A percentile compares a stretch with the other conserved stretches of the same genome.
phyloP scores from a whole-genome alignment of 768 basidiomycete species.

The Amanita rubescens region DNA sequence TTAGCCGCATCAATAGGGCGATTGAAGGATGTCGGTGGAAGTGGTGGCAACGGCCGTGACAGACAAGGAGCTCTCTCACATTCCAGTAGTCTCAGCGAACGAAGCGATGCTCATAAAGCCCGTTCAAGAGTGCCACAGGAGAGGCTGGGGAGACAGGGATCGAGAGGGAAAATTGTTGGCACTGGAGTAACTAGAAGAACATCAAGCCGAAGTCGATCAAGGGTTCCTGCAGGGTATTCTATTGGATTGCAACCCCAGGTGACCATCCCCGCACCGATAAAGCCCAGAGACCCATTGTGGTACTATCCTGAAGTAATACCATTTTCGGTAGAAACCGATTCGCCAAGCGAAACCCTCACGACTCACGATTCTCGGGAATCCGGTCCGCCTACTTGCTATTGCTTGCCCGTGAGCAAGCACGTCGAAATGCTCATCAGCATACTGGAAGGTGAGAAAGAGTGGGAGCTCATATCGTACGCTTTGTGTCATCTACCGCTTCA shows the following conservation, averaged over 20 bases:
- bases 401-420: slow-evolving; percentile 74
- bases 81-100: slow-evolving; percentile 17
- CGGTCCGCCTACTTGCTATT: slow-evolving; percentile 13
- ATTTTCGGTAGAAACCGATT: slow-evolving; percentile 51
- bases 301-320: slow-evolving; percentile 56
- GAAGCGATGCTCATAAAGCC: slow-evolving; percentile 26
- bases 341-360: slow-evolving; percentile 58
- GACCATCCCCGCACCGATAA: slow-evolving; percentile 16
- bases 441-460: slow-evolving; percentile 70
- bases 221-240: slow-evolving; percentile 23
- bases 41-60: slow-evolving; percentile 9
- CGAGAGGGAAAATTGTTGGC: slow-evolving; percentile 45
- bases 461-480: slow-evolving; percentile 91
- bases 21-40: slow-evolving; percentile 17
- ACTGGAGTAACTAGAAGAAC: slow-evolving; percentile 23
- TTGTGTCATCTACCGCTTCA: slow-evolving; percentile 88
- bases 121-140: slow-evolving; percentile 34
- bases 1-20: slow-evolving; percentile 64
- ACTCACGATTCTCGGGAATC: slow-evolving; percentile 47
- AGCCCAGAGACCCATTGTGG: slow-evolving; percentile 52
- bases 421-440: slow-evolving; percentile 55
- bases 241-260: background rate
- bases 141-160: slow-evolving; percentile 40
- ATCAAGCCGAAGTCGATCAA: slow-evolving; percentile 54
- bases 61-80: slow-evolving; percentile 11